Evolutionary conservation across 2,329 filamentous ascomycete species (phyloP).

Genomic region (Alternaria sp.): DNA sequence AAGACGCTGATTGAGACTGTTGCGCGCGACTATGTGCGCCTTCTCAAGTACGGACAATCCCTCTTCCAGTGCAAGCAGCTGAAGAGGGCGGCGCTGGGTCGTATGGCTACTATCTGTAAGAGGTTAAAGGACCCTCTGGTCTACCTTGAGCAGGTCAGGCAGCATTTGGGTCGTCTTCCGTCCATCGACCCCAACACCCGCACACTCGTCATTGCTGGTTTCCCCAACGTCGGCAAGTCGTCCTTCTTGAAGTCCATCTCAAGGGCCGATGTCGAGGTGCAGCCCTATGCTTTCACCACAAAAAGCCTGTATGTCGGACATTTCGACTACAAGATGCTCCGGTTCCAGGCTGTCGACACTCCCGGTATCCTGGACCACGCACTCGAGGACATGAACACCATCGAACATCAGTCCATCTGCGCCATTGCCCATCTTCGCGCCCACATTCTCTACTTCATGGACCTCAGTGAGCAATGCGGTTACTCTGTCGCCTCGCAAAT

Average conservation of each 20-base stretch:
- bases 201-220: conserved; percentile 94
- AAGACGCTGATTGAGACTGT: conserved; percentile 98
- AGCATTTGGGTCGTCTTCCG: conserved; percentile 95
- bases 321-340: conserved; percentile 94
- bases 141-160: conserved; percentile 95
- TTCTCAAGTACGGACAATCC: conserved; percentile 89
- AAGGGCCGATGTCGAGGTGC: conserved; percentile 92
- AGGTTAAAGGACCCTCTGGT: conserved; percentile 92
- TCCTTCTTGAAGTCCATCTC: conserved; percentile 94
- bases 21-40: conserved; percentile 91
- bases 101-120: conserved; percentile 97
- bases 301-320: conserved; percentile 97
- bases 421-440: conserved; percentile 96
- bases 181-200: conserved; percentile 98
- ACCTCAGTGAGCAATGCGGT: conserved; percentile 94
- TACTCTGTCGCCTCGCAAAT: conserved; percentile 94
- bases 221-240: conserved; percentile 92
- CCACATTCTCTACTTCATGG: conserved; percentile 97
- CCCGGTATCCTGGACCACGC: conserved; percentile 98
- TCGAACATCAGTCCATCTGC: conserved; percentile 98
- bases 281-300: conserved; percentile 98
- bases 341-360: conserved; percentile 94
- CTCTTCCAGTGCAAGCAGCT: conserved; percentile 99
- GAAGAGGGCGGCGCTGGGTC: conserved; percentile 92
- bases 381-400: conserved; percentile 98